A percentile compares a stretch with the other conserved stretches of the same genome.
phyloP scores from a whole-genome alignment of 2,329 filamentous ascomycete species.

The Curvularia sp. region DNA sequence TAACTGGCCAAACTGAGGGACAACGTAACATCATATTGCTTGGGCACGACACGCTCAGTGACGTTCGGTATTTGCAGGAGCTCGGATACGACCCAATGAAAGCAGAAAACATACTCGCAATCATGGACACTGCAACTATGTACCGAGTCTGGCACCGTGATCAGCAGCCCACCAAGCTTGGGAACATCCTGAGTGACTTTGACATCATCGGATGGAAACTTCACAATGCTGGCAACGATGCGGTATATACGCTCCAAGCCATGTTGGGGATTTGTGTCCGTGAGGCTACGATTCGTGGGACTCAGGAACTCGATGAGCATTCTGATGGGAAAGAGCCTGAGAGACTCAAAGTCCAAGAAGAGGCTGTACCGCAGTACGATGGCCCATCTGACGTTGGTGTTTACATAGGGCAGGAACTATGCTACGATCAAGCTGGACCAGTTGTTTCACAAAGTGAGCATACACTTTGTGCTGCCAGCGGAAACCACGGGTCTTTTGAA shows the following conservation, averaged over 20 bases:
- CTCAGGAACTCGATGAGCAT: conserved; percentile 32
- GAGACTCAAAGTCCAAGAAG: conserved; percentile 32
- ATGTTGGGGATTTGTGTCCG: conserved; percentile 69
- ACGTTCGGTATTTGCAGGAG: conserved; percentile 70
- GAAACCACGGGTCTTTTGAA: not conserved
- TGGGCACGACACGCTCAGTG: conserved; percentile 73
- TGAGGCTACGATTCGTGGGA: conserved; percentile 49
- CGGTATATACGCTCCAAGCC: conserved; percentile 76
- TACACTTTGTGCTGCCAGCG: not conserved
- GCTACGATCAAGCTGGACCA: conserved; percentile 5
- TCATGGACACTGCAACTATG: conserved; percentile 75
- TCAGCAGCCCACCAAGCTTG: conserved; percentile 63
- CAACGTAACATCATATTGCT: conserved; percentile 74
- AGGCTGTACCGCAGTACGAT: conserved; percentile 7
- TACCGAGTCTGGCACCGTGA: conserved; percentile 68
- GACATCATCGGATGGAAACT: conserved; percentile 68
- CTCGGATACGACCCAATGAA: conserved; percentile 68
- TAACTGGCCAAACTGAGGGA: conserved; percentile 30
- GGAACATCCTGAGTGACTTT: conserved; percentile 67
- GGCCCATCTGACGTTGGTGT: not conserved
- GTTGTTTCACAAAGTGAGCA: not conserved
- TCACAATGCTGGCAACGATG: conserved; percentile 91
- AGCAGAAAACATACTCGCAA: conserved; percentile 65
- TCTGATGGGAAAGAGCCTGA: conserved; percentile 32
- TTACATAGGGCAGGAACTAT: conserved; percentile 2